These are phyloP conservation scores for Paecilomyces fulvus DNA, from an alignment of 2,329 filamentous ascomycete species.

Conservation along the genomic window DNA sequence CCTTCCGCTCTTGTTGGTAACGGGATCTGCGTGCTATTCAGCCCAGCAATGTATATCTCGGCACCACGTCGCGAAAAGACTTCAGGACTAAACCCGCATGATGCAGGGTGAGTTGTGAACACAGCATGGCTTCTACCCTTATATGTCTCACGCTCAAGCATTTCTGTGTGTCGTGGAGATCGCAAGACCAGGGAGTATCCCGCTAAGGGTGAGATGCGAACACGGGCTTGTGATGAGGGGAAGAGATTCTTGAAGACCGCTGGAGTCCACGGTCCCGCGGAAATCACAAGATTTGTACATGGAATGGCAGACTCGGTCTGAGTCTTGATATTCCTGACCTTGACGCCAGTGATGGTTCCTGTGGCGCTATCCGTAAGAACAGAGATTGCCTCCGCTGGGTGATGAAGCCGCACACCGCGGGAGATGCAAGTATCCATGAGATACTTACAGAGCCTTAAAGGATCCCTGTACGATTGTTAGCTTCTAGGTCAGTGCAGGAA, in stretches of 20 bases:
- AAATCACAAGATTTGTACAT: constrained; percentile 57
- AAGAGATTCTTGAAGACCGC: constrained; percentile 59
- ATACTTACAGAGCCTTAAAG: constrained; percentile 56
- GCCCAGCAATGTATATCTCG: constrained; percentile 64
- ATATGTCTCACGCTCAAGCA: constrained; percentile 26
- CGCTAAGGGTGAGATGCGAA: constrained; percentile 56
- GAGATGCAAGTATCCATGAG: constrained; percentile 51
- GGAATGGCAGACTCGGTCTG: constrained; percentile 36
- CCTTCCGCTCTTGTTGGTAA: constrained; percentile 48
- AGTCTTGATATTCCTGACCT: constrained; percentile 36
- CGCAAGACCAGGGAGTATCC: constrained; percentile 64
- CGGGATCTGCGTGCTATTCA: constrained; percentile 55
- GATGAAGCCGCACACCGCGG: constrained; percentile 57
- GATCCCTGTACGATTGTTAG: constrained; percentile 45
- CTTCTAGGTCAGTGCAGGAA: neutral
- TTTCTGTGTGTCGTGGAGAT: constrained; percentile 41
- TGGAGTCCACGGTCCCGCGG: constrained; percentile 64
- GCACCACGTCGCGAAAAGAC: constrained; percentile 59
- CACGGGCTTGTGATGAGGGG: constrained; percentile 40
- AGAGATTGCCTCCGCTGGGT: constrained; percentile 51
- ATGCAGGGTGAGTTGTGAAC: constrained; percentile 51
- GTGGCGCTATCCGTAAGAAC: constrained; percentile 42
- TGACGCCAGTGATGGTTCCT: constrained; percentile 45
- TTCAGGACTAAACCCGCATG: constrained; percentile 57
- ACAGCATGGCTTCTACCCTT: constrained; percentile 54